Conservation (phyloP, 306 rosid species). For the Macrotyloma uniflorum region DNA sequence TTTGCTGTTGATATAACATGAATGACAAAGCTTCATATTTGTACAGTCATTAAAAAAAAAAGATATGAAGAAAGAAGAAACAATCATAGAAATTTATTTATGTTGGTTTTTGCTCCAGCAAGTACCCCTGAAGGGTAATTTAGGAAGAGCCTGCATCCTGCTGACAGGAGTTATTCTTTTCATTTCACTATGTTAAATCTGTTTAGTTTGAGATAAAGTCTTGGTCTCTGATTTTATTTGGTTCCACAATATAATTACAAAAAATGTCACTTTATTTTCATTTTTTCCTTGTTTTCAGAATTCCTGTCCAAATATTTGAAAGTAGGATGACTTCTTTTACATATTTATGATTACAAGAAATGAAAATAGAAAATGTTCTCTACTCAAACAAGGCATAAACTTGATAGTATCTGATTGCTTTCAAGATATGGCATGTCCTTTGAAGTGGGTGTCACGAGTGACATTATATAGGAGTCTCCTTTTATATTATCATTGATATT, state of each 20-base stretch:
- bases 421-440: conserved; percentile 31
- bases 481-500: conserved; percentile 21
- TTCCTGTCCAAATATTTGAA: not conserved
- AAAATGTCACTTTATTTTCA: not conserved
- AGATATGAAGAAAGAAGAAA: not conserved
- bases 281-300: not conserved
- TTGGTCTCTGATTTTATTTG: not conserved
- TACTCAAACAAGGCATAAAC: not conserved
- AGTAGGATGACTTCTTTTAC: not conserved
- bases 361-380: not conserved
- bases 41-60: not conserved
- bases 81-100: not conserved
- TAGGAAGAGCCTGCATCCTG: conserved; percentile 6
- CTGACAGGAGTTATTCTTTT: not conserved
- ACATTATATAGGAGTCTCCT: conserved; percentile 18
- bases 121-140: not conserved
- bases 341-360: not conserved
- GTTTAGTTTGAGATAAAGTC: not conserved
- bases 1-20: not conserved
- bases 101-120: conserved; percentile 2
- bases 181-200: not conserved
- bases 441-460: conserved; percentile 24
- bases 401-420: conserved; percentile 35
- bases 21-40: not conserved
- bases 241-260: not conserved